Evolutionary conservation across 768 basidiomycete species (phyloP).

Genomic region (Hirschioporus abietinus): DNA sequence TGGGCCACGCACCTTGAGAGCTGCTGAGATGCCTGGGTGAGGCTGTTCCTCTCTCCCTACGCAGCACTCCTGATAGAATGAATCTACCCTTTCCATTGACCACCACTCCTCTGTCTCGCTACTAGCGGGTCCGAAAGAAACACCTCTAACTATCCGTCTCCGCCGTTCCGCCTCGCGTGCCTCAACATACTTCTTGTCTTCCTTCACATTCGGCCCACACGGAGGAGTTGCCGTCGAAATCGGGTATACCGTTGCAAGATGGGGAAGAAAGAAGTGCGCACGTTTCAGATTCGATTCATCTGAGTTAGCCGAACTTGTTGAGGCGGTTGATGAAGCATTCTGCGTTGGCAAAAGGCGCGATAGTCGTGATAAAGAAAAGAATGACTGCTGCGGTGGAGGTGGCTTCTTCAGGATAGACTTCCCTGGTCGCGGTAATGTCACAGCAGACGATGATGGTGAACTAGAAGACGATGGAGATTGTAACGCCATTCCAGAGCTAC

Average conservation of each 20-base stretch:
- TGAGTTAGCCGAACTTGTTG: slow-evolving; percentile 30
- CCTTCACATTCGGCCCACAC: slow-evolving; percentile 68
- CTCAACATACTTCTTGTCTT: slow-evolving; percentile 79
- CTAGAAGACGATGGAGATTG: slow-evolving; percentile 38
- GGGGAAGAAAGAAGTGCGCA: slow-evolving; percentile 88
- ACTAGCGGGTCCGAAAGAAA: slow-evolving; percentile 26
- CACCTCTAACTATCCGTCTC: slow-evolving; percentile 56
- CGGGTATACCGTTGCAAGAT: slow-evolving; percentile 84
- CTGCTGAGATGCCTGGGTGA: slow-evolving; percentile 57
- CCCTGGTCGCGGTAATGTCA: slow-evolving; percentile 73
- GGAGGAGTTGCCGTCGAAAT: slow-evolving; percentile 84
- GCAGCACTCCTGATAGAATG: slow-evolving; percentile 85
- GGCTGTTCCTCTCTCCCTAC: slow-evolving; percentile 67
- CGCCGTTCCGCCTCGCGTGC: slow-evolving; percentile 68
- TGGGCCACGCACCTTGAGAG: slow-evolving; percentile 55
- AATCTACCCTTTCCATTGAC: slow-evolving; percentile 77
- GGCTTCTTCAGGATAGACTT: slow-evolving; percentile 80
- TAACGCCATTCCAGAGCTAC: background rate
- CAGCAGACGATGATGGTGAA: slow-evolving; percentile 74
- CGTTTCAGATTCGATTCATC: slow-evolving; percentile 66
- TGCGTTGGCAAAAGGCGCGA: slow-evolving; percentile 69
- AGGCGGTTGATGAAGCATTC: slow-evolving; percentile 13
- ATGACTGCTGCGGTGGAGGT: slow-evolving; percentile 58
- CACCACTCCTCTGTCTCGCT: slow-evolving; percentile 64
- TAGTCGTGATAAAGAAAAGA: slow-evolving; percentile 59